Evolutionary conservation across 306 rosid genomes (phyloP).

Genomic region (Vicia faba): DNA sequence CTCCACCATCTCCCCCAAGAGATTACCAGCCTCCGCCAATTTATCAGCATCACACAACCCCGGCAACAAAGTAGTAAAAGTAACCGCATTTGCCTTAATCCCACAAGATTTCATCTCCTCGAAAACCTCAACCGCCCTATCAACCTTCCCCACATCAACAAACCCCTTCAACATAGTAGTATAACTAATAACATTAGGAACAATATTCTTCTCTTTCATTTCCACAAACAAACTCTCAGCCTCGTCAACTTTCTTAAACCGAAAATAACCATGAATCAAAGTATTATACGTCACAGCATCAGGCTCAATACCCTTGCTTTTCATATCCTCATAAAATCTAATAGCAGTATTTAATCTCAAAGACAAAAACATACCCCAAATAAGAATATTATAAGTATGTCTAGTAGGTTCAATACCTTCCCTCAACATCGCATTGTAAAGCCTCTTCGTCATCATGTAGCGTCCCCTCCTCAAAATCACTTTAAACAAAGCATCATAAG

Average conservation of each 20-base stretch:
- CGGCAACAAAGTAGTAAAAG: slow-evolving; percentile 72
- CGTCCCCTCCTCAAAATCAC: slow-evolving; percentile 72
- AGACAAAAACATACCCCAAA: slow-evolving; percentile 91
- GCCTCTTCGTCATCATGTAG: slow-evolving; percentile 90
- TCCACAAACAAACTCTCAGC: slow-evolving; percentile 74
- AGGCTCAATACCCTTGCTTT: slow-evolving; percentile 54
- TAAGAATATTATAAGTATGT: slow-evolving; percentile 71
- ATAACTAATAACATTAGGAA: slow-evolving; percentile 76
- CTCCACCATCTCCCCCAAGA: slow-evolving; percentile 79
- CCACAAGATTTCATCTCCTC: slow-evolving; percentile 76
- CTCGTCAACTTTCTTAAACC: slow-evolving; percentile 80
- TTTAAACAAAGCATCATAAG: slow-evolving; percentile 77
- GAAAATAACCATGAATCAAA: slow-evolving; percentile 74
- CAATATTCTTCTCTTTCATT: slow-evolving; percentile 71
- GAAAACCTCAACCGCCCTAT: slow-evolving; percentile 59
- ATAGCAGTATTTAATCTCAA: slow-evolving; percentile 77
- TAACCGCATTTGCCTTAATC: slow-evolving; percentile 73
- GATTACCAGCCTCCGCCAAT: slow-evolving; percentile 51
- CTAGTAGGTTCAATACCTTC: slow-evolving; percentile 84
- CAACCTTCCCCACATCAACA: slow-evolving; percentile 59
- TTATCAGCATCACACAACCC: slow-evolving; percentile 78
- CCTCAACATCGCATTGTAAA: slow-evolving; percentile 73
- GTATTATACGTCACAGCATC: slow-evolving; percentile 83
- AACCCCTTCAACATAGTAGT: slow-evolving; percentile 84
- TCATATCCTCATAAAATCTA: slow-evolving; percentile 83